phyloP scores from a whole-genome alignment of 1,139 yeast genomes.

The Magnusiomyces fungicola region DNA sequence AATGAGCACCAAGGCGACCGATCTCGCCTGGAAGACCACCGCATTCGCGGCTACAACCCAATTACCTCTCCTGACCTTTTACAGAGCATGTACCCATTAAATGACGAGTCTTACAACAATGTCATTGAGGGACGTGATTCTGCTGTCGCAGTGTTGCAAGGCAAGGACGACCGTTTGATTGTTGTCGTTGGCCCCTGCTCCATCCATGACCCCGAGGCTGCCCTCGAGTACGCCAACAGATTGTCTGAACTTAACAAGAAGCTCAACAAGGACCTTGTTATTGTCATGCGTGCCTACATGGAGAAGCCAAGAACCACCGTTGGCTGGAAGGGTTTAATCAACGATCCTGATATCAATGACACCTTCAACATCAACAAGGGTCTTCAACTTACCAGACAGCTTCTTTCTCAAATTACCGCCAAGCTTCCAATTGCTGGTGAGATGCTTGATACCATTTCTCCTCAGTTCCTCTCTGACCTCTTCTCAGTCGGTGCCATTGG shows the following conservation, averaged over 20 bases:
- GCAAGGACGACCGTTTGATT: constrained; percentile 71
- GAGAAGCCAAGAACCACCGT: constrained; percentile 99
- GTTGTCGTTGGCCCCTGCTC: constrained; percentile 95
- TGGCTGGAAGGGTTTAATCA: constrained; percentile 98
- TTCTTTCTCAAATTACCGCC: constrained; percentile 76
- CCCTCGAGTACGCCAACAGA: constrained; percentile 76
- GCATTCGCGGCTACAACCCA: constrained; percentile 88
- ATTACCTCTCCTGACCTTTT: constrained; percentile 80
- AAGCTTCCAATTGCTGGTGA: constrained; percentile 89
- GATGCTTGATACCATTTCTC: constrained; percentile 96
- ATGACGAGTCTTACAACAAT: constrained; percentile 51
- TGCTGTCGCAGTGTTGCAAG: constrained; percentile 62
- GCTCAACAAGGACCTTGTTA: constrained; percentile 64
- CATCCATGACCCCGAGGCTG: constrained; percentile 84
- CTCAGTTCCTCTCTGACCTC: constrained; percentile 91
- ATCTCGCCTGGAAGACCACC: constrained; percentile 73
- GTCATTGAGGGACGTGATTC: constrained; percentile 74
- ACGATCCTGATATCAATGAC: constrained; percentile 92
- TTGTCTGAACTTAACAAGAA: constrained; percentile 62
- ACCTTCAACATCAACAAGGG: constrained; percentile 95
- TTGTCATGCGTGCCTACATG: constrained; percentile 84
- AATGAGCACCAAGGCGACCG: constrained; percentile 23
- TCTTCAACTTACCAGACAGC: constrained; percentile 73
- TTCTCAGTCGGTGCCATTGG: constrained; percentile 96
- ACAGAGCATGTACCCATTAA: constrained; percentile 70